phyloP scores from a whole-genome alignment of 345 rosid species.

The Eucalyptus fibrosa region DNA sequence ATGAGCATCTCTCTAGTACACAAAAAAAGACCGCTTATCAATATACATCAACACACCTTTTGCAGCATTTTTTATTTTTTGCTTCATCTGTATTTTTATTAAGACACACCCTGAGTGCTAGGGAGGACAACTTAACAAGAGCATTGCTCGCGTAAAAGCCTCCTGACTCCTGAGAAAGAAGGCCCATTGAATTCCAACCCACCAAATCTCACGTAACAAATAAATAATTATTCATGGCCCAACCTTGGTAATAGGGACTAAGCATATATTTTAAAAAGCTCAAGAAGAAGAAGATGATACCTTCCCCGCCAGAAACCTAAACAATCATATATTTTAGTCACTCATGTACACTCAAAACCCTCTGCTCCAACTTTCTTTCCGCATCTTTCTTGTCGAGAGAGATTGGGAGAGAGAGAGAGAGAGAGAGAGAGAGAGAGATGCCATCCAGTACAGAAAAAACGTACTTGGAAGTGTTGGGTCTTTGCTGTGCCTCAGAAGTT shows the following conservation, averaged over 20 bases:
- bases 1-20: no score
- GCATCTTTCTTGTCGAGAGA: background rate
- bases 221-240: background rate
- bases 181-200: background rate
- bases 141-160: background rate
- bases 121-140: background rate
- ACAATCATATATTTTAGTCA: background rate
- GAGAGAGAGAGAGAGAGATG: background rate
- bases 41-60: background rate
- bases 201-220: background rate
- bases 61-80: background rate
- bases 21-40: no score
- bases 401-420: background rate
- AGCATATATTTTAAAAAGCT: background rate
- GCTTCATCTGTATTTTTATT: background rate
- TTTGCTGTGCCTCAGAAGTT: constrained; percentile 78
- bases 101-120: background rate
- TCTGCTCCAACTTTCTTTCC: background rate
- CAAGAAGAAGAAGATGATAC: background rate
- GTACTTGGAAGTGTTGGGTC: constrained; percentile 65
- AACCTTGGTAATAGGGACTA: background rate
- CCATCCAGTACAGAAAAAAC: constrained; percentile 20
- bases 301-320: background rate
- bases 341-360: background rate
- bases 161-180: background rate